Evolutionary conservation across 768 basidiomycete genomes (phyloP).

Genomic region (Tylopilus plumbeoviolaceoides): DNA sequence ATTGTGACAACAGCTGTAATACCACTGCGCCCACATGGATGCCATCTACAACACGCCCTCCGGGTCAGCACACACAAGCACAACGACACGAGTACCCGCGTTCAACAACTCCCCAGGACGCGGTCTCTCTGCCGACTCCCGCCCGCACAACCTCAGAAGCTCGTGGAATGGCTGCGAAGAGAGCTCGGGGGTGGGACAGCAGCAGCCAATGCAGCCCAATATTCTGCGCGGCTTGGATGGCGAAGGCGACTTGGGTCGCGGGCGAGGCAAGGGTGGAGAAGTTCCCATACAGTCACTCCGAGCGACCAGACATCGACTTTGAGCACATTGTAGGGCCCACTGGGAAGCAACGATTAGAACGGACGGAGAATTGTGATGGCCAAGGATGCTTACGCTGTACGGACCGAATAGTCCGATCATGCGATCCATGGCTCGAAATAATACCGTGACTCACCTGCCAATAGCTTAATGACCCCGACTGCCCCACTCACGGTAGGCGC

Average conservation of each 20-base stretch:
- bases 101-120: conserved; percentile 51
- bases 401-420: background rate
- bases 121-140: conserved; percentile 55
- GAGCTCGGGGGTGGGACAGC: conserved; percentile 50
- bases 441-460: conserved; percentile 71
- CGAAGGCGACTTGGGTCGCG: conserved; percentile 13
- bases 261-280: conserved; percentile 45
- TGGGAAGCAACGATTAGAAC: conserved; percentile 24
- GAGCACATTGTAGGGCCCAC: conserved; percentile 67
- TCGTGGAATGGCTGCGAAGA: conserved; percentile 71
- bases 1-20: conserved; percentile 60
- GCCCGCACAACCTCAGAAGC: conserved; percentile 64
- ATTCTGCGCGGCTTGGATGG: conserved; percentile 39
- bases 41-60: conserved; percentile 48
- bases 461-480: conserved; percentile 70
- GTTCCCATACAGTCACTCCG: conserved; percentile 82
- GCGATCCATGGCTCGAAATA: background rate
- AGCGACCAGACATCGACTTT: conserved; percentile 80
- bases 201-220: conserved; percentile 64
- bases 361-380: background rate
- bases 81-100: conserved; percentile 35
- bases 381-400: conserved; percentile 44
- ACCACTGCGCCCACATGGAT: conserved; percentile 70
- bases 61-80: background rate
- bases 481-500: conserved; percentile 50